Percentiles rank a stretch among this genome's conserved stretches.
These are phyloP conservation scores for Diaporthe batatas DNA, from an alignment of 2,329 filamentous ascomycete species.

Conservation along the genomic window DNA sequence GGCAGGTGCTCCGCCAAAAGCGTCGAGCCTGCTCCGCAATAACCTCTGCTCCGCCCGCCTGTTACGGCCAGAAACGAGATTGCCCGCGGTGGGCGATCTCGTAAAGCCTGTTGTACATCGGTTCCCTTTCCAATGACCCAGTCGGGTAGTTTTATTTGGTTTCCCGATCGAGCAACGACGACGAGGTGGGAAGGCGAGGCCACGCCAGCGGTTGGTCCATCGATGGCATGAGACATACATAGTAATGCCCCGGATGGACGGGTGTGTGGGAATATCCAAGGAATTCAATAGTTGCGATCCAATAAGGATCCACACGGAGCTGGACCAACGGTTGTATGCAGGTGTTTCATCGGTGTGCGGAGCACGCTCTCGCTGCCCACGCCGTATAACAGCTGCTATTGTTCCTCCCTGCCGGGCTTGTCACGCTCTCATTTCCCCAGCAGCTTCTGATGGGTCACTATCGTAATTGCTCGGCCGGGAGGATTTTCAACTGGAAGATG, in stretches of 20 bases:
- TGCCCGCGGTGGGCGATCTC: slow-evolving; percentile 21
- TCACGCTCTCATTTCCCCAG: neutral
- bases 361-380: slow-evolving; percentile 4
- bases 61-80: slow-evolving; percentile 26
- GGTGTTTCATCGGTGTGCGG: slow-evolving; percentile 27
- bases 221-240: slow-evolving; percentile 8
- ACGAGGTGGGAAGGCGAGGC: slow-evolving; percentile 11
- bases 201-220: slow-evolving; percentile 13
- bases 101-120: neutral
- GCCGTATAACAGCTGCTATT: slow-evolving; percentile 3
- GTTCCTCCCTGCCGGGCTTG: neutral
- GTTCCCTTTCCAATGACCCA: neutral
- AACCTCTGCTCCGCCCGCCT: slow-evolving; percentile 11
- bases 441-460: neutral
- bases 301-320: slow-evolving; percentile 25
- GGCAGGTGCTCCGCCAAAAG: slow-evolving; percentile 5
- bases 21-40: slow-evolving; percentile 9
- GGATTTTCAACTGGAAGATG: neutral
- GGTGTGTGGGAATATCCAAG: neutral
- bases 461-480: neutral
- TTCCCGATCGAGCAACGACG: slow-evolving; percentile 15
- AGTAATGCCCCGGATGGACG: slow-evolving; percentile 19
- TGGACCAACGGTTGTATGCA: slow-evolving; percentile 5
- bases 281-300: slow-evolving; percentile 30
- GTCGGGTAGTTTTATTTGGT: slow-evolving; percentile 26